Evolutionary conservation across 2,329 filamentous ascomycete species (phyloP), one percentile per base, ranked within the genome.

Genomic region (Colletotrichum tabaci): DNA sequence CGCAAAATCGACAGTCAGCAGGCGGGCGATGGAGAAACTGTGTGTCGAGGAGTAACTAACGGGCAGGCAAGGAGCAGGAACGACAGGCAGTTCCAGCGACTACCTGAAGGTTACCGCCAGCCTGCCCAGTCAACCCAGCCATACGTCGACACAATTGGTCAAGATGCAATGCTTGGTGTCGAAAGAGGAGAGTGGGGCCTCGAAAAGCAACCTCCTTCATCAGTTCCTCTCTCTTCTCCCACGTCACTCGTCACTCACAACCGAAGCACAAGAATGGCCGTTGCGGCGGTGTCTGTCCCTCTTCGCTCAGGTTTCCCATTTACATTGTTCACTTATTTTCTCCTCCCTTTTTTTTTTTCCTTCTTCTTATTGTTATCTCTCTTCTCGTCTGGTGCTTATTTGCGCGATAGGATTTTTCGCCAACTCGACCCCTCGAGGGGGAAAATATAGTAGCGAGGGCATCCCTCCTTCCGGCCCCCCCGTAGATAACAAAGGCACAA

Each of bases 131-230:
- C 53, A 40, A 13, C 42, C 49, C 26, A 35, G 26, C 52, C 26
- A 40, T 52, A 30, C 35, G 55, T 40, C 46, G 44, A 61, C 42
- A 21, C 23, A 35, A 52, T 65, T 68, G 60, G 61, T 15, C 46
- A 23, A 57, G n/a, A 9, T 47, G 56, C 47, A 47, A 55, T 47
- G 47, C 52, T 47, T 66, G 40, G 55, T 63, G 64, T 67, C 57
- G 52, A 68, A 68, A 71, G 58, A 67, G 57, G 68, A 71, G 68
- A 68, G 68, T 71, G 68, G 68, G 35, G 53, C 21, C 44, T 50
- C 30, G 16, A 30, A 57, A 52, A 15, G 65, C 47, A 58, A 63
- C 57, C 42, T 53, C 30, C 30, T 35, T 35, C 30, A 35, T 35
- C 30, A 35, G 30, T 35, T 49, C 42, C 42, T n/a, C 50, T 26